Base-by-base conservation (phyloP, 306 rosid genomes). In the Hylodesmum podocarpum region DNA sequence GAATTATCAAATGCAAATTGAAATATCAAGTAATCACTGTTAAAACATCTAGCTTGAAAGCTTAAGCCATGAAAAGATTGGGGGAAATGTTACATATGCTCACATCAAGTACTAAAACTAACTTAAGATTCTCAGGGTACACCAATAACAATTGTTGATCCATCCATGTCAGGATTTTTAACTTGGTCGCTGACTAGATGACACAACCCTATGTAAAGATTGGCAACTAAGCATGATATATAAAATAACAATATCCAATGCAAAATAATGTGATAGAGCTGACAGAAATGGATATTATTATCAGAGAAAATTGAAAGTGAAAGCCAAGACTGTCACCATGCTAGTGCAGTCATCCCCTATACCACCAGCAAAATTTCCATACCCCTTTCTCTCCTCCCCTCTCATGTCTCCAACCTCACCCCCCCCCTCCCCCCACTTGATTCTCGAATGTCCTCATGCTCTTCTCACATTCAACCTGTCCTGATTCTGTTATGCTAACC, bases 131-230 rank as follows among this genome's bases (percentile, higher is more conserved):
- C 29, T 43, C 39, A 67, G 22, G 53, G 58, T 41, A 51, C 66
- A 66, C 49, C 28, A 73, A 87, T 59, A 70, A 75, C 50, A 75
- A 40, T 13, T 29, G 33, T 24, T 46, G 58, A 34, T 44, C 64
- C 50, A 34, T 44, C 64, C 50, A 6, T 31, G 16, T 57, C 22
- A 75, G 41, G 65, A 66, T 29, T 74, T 73, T 66, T 55, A 43
- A 19, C 31, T 16, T 46, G 70, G 57, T 2, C 58, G 44, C 61
- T n/a, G 34, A 37, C n/a, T 69, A 47, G 21, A 53, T 50, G 5
- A 75, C 28, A 68, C 76, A 67, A 37, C 34, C 58, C 50, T 39
- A 50, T 50, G 53, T 63, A 21, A 55, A 63, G 49, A 75, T 13
- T 46, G 84, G 39, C 6, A 24, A 44, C 39, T 16, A 66, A 6